These are phyloP conservation scores for Penicillium crystallinum DNA, from an alignment of 495 filamentous ascomycete species.

Conservation along the genomic window DNA sequence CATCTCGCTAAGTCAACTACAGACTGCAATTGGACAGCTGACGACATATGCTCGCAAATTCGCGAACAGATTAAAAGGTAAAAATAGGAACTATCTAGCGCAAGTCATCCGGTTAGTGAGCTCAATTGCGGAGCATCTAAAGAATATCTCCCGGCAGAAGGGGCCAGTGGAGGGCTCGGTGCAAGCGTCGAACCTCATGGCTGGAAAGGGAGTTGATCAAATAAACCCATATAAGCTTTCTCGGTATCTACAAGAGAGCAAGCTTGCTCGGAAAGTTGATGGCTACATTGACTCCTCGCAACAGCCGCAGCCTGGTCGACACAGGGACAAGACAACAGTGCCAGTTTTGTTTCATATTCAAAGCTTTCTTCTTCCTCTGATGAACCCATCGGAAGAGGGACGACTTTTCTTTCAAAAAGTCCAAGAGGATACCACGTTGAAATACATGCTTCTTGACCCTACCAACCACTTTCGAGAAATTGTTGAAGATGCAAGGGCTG, in stretches of 20 bases:
- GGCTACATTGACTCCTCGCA: slow-evolving; percentile 66
- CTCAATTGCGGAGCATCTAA: slow-evolving; percentile 64
- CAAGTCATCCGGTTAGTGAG: slow-evolving; percentile 78
- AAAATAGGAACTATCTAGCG: slow-evolving; percentile 87
- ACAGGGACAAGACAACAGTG: slow-evolving; percentile 40
- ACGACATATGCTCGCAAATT: slow-evolving; percentile 82
- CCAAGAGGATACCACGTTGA: slow-evolving; percentile 55
- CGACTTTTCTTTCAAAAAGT: slow-evolving; percentile 71
- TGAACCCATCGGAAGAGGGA: slow-evolving; percentile 84
- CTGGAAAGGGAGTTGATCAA: slow-evolving; percentile 86
- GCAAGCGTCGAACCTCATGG: slow-evolving; percentile 61
- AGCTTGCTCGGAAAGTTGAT: slow-evolving; percentile 91
- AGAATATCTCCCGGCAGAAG: slow-evolving; percentile 37
- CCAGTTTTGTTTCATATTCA: slow-evolving; percentile 82
- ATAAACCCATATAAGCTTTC: slow-evolving; percentile 89
- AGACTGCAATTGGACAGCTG: slow-evolving; percentile 65
- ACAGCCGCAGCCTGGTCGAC: slow-evolving; percentile 28
- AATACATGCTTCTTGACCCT: slow-evolving; percentile 91
- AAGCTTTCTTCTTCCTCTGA: slow-evolving; percentile 74
- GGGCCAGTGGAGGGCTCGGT: slow-evolving; percentile 58
- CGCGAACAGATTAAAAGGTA: slow-evolving; percentile 79
- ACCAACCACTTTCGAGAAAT: slow-evolving; percentile 87
- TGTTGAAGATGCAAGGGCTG: slow-evolving; percentile 77
- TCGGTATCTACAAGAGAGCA: slow-evolving; percentile 83
- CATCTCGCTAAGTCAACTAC: slow-evolving; percentile 66